Evolutionary conservation across 2,329 filamentous ascomycete species (phyloP).

Genomic region (Fusarium cyanostomum): DNA sequence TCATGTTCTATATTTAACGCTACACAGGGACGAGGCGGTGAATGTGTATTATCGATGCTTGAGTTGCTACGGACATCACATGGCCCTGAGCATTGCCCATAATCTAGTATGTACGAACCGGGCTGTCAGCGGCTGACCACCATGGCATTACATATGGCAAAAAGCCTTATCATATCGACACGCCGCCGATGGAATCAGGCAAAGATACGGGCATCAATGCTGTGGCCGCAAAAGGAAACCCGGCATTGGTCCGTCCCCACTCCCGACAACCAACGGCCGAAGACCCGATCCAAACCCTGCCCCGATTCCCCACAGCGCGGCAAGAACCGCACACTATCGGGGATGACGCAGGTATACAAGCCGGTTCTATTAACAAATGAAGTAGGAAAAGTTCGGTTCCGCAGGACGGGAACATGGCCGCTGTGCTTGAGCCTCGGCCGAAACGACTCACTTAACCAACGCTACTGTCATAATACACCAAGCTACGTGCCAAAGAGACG

Average conservation of each 20-base stretch:
- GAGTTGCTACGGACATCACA: conserved; percentile 16
- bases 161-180: conserved; percentile 15
- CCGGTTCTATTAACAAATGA: conserved; percentile 2
- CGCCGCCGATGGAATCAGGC: conserved; percentile 1
- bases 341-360: conserved; percentile 17
- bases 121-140: conserved; percentile 32
- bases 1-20: not conserved
- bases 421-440: conserved; percentile 3
- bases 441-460: not conserved
- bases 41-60: not conserved
- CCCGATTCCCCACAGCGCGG: conserved; percentile 35
- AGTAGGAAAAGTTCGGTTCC: conserved; percentile 16
- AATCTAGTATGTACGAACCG: not conserved
- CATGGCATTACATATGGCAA: not conserved
- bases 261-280: conserved; percentile 25
- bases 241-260: conserved; percentile 23
- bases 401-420: conserved; percentile 19
- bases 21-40: not conserved
- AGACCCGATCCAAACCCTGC: conserved; percentile 11
- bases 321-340: conserved; percentile 36
- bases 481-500: not conserved
- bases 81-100: not conserved
- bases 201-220: conserved; percentile 22
- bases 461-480: not conserved
- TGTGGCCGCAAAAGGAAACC: not conserved